Conservation (phyloP, 345 rosid genomes). For the Eucalyptus shirleyi region DNA sequence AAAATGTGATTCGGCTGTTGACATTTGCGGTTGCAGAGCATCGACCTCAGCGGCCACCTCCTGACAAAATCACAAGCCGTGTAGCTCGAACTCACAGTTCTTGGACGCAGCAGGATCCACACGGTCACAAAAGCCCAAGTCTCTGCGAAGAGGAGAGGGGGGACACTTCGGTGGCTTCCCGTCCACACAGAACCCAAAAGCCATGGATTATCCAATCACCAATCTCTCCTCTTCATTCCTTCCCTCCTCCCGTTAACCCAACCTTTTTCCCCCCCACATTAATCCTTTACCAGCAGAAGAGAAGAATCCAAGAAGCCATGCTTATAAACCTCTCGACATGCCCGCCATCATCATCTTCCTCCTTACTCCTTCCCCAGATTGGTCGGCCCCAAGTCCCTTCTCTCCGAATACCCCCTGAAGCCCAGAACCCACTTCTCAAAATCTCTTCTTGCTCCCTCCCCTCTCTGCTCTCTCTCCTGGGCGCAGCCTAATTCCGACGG, state of each 20-base stretch:
- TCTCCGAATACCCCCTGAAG: conserved; percentile 20
- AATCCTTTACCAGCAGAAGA: neutral
- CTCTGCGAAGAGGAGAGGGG: neutral
- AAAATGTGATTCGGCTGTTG: neutral
- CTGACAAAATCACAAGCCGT: neutral
- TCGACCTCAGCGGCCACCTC: neutral
- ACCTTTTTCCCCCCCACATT: neutral
- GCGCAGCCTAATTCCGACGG: conserved; percentile 2
- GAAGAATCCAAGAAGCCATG: conserved; percentile 32
- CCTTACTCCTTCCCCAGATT: conserved; percentile 16
- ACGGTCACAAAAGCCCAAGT: neutral
- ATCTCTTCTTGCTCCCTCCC: conserved; percentile 14
- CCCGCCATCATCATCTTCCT: conserved; percentile 30
- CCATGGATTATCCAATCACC: conserved; percentile 19
- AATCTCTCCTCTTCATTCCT: neutral
- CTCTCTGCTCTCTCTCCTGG: conserved; percentile 10
- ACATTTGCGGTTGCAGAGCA: neutral
- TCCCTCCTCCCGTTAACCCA: neutral
- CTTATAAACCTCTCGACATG: conserved; percentile 42
- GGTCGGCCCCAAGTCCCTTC: conserved; percentile 18
- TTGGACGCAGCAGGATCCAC: neutral
- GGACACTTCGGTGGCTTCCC: conserved; percentile 20
- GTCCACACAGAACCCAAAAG: conserved; percentile 39
- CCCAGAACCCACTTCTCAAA: conserved; percentile 42
- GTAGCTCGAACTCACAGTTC: neutral